A percentile compares a stretch with the other conserved stretches of the same genome.
phyloP scores from a whole-genome alignment of 208 protist species.

The Crithidia fasciculata region DNA sequence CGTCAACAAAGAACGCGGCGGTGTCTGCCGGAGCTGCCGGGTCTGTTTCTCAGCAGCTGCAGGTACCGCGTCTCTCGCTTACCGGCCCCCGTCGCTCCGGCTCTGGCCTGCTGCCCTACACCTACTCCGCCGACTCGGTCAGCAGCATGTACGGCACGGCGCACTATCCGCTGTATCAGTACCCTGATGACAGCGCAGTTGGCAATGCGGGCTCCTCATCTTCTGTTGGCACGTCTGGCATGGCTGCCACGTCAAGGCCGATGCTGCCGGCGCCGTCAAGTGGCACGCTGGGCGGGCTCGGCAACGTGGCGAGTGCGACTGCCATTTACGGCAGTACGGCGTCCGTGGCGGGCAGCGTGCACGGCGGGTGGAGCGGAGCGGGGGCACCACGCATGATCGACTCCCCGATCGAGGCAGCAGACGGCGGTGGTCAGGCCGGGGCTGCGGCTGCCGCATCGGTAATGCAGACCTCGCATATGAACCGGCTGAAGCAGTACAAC shows the following conservation, averaged over 20 bases:
- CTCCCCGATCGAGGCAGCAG: slow-evolving; percentile 13
- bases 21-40: background rate
- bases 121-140: slow-evolving; percentile 46
- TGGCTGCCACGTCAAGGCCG: too few species aligned
- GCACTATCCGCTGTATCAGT: slow-evolving; percentile 49
- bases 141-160: slow-evolving; percentile 46
- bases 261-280: too few species aligned
- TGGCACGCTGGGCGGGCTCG: background rate
- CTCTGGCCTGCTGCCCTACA: slow-evolving; percentile 41
- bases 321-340: slow-evolving; percentile 1
- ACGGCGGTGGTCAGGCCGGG: background rate
- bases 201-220: background rate
- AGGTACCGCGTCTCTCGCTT: background rate
- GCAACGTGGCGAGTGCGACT: background rate
- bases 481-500: slow-evolving; percentile 39
- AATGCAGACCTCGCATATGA: slow-evolving; percentile 29
- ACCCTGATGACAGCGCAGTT: slow-evolving; percentile 20
- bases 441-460: background rate
- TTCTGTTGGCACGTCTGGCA: background rate
- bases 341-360: background rate
- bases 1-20: too few species aligned
- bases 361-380: background rate
- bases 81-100: slow-evolving; percentile 14
- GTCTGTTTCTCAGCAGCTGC: background rate
- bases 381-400: slow-evolving; percentile 5